Evolutionary conservation across 768 basidiomycete genomes (phyloP).

Genomic region (Leccinum disarticulatum): DNA sequence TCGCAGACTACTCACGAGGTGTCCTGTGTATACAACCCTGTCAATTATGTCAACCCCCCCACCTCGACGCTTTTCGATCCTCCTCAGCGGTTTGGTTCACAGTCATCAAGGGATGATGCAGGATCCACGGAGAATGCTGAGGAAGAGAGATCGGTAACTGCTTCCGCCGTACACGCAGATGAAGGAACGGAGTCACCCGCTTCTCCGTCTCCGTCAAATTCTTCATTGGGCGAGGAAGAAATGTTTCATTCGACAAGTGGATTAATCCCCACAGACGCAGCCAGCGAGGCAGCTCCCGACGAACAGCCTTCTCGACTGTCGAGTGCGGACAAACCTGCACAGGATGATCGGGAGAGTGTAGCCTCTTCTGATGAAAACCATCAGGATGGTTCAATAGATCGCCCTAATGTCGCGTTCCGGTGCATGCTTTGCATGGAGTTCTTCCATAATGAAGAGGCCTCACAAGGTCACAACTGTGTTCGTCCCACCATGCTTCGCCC

Average conservation of each 20-base stretch:
- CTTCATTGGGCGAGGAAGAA: constrained; percentile 7
- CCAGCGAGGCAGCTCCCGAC: not conserved
- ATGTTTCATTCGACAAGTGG: constrained; percentile 5
- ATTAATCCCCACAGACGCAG: not conserved
- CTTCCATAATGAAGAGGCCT: constrained; percentile 14
- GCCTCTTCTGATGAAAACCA: not conserved
- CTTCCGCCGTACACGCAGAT: not conserved
- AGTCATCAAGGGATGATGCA: not conserved
- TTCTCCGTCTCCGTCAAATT: constrained; percentile 8
- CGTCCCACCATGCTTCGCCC: constrained; percentile 9
- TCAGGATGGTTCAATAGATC: not conserved
- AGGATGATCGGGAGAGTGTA: constrained; percentile 1
- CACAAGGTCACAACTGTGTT: constrained; percentile 18
- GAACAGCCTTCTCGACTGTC: not conserved
- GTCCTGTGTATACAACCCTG: constrained; percentile 6
- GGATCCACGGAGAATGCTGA: not conserved
- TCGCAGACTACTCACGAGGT: constrained; percentile 7
- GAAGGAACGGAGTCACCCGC: not conserved
- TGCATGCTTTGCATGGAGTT: constrained; percentile 18
- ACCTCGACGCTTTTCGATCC: not conserved
- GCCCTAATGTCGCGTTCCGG: not conserved
- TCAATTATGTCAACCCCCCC: not conserved
- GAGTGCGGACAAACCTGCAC: not conserved
- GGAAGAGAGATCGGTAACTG: not conserved
- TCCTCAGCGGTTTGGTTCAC: not conserved